These are phyloP conservation scores for Terana coerulea DNA, from an alignment of 768 basidiomycete genomes.

Conservation along the genomic window DNA sequence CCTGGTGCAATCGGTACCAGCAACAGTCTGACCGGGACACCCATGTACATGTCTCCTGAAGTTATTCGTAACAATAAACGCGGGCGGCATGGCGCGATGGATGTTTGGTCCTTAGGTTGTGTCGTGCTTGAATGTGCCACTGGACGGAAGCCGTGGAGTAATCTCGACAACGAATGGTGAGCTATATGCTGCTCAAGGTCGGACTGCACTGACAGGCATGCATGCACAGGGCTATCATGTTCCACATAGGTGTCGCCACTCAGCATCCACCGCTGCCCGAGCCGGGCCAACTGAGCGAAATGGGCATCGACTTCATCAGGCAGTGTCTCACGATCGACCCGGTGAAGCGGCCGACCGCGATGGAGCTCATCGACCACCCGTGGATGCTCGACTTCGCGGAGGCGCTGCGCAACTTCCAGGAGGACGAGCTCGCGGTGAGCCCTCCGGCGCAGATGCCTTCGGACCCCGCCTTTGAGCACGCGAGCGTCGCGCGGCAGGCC, in stretches of 20 bases:
- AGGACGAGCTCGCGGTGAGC: constrained; percentile 50
- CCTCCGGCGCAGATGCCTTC: constrained; percentile 42
- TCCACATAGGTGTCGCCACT: constrained; percentile 95
- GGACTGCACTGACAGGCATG: neutral
- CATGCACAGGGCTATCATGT: constrained; percentile 92
- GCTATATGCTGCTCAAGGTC: constrained; percentile 18
- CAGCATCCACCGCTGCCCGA: constrained; percentile 96
- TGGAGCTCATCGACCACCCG: constrained; percentile 79
- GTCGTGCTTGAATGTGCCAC: constrained; percentile 97
- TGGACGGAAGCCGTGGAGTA: constrained; percentile 97
- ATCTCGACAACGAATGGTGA: constrained; percentile 98
- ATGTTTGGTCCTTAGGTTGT: constrained; percentile 97
- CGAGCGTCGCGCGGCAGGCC: constrained; percentile 52
- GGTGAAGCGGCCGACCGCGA: constrained; percentile 74
- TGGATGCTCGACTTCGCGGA: constrained; percentile 89
- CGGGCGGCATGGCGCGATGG: constrained; percentile 92
- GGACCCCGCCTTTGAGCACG: constrained; percentile 47
- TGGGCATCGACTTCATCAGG: constrained; percentile 92
- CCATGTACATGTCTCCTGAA: constrained; percentile 99
- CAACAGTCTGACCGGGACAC: constrained; percentile 93
- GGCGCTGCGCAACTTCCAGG: constrained; percentile 64
- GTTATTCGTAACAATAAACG: constrained; percentile 91
- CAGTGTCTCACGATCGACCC: constrained; percentile 89
- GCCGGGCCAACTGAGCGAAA: constrained; percentile 78
- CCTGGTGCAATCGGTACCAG: constrained; percentile 32